Percentiles rank a stretch among this genome's conserved stretches.
These are phyloP conservation scores for Terana coerulea DNA, from an alignment of 768 basidiomycete species.

Conservation along the genomic window DNA sequence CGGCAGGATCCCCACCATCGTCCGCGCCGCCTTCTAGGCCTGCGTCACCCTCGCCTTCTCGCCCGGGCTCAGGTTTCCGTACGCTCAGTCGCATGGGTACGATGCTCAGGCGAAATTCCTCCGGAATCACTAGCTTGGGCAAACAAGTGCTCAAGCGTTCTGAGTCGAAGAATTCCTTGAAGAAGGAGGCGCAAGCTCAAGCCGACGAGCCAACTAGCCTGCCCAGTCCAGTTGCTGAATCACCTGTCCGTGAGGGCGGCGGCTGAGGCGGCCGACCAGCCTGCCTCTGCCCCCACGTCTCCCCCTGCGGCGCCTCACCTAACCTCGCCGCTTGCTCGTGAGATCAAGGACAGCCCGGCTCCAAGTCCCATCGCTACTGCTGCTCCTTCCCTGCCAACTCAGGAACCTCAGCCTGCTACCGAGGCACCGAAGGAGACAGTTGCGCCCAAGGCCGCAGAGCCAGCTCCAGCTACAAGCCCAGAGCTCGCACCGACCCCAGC, in stretches of 20 bases:
- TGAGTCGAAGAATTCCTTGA: constrained; percentile 24
- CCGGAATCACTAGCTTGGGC: constrained; percentile 39
- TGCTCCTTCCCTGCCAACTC: not conserved
- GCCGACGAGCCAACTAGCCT: constrained; percentile 19
- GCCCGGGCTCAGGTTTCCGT: constrained; percentile 35
- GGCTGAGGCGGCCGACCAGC: constrained; percentile 21
- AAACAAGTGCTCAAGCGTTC: constrained; percentile 13
- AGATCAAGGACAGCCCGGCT: not conserved
- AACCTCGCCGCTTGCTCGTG: constrained; percentile 24
- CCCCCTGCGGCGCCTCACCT: constrained; percentile 12
- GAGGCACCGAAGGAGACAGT: not conserved
- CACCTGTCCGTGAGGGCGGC: constrained; percentile 58
- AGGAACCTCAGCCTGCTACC: constrained; percentile 4
- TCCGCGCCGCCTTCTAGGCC: constrained; percentile 15
- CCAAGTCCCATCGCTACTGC: not conserved
- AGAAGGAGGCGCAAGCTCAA: constrained; percentile 31
- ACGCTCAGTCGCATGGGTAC: constrained; percentile 48
- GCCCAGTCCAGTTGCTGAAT: constrained; percentile 70
- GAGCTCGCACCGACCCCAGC: constrained; percentile 24
- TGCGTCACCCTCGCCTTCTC: constrained; percentile 20
- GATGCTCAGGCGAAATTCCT: constrained; percentile 59
- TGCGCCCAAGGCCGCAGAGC: not conserved
- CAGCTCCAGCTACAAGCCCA: constrained; percentile 19
- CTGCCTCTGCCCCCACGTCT: constrained; percentile 5
- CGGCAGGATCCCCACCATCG: constrained; percentile 13